Base-by-base conservation (phyloP, 345 rosid species). In the Citrus reticulata region DNA sequence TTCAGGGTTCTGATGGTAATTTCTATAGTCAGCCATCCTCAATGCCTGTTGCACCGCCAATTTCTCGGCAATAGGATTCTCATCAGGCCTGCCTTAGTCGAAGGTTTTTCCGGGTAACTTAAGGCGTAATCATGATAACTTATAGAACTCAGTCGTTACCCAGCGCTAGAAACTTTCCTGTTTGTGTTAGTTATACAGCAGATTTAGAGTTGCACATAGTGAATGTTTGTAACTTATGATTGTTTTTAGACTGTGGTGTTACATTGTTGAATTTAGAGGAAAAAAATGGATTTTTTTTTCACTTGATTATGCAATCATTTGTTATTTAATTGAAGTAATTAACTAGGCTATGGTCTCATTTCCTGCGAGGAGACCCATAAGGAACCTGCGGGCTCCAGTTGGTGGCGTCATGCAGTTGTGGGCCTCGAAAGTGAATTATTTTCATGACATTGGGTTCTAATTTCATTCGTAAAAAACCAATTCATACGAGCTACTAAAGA, bases 1-100 rank as follows among this genome's bases (percentile, higher is more conserved):
- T 83, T 81, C 93, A 88, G 40, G 90, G 94, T 55, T 88, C 93
- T 40, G 98, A 93, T 55, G 92, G 96, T 51, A 86, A 74, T 51
- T 84, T 91, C 76, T 90, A 92, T 76, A 84, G 81, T 81, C 92
- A 88, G 74, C 86, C 85, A n/a, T 66, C 95, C 30, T 85, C 95
- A 6, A 68, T 90, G 81, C 90, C 93, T 10, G 82, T 83, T 75
- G 90, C 85, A 11, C 97, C 85, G 16, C 97, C 98, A 13, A 80
- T 93, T 71, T 84, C 93, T 60, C 87, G 94, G 62, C 96, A 92
- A 63, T 93, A 93, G 86, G 60, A 34, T 70, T 39, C 69, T 34
- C 9, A 30, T 29, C 14, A 37, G 14, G 78, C 16, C 51, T 73
- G 66, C 58, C 37, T 7, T 61, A 25, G 4, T 37, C 29, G 70